Evolutionary conservation across 2,329 filamentous ascomycete genomes (phyloP).

Genomic region (Curvularia eragrostidis): DNA sequence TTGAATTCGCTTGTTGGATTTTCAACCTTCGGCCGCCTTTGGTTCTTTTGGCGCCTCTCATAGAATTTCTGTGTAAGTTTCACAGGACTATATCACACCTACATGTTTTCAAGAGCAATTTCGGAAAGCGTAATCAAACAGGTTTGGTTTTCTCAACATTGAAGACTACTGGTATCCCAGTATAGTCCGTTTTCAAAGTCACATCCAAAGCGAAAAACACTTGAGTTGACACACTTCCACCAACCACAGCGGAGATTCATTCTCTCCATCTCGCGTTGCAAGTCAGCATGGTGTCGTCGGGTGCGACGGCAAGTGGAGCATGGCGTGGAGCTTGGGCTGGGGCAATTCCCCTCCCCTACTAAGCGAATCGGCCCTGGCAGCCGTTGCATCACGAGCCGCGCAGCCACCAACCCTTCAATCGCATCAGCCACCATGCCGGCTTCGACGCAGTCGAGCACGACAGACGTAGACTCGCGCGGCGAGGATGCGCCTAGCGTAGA

Average conservation of each 20-base stretch:
- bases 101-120: too few species aligned
- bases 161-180: neutral
- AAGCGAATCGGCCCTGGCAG: constrained; percentile 12
- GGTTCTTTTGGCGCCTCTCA: too few species aligned
- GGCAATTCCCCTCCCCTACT: constrained; percentile 5
- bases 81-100: too few species aligned
- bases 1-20: too few species aligned
- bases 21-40: too few species aligned
- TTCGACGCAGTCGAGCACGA: constrained; percentile 37
- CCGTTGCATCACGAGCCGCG: constrained; percentile 10
- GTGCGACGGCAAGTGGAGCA: neutral
- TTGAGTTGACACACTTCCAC: too few species aligned
- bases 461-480: constrained; percentile 31
- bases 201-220: too few species aligned
- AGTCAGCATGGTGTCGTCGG: neutral
- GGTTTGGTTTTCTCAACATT: neutral
- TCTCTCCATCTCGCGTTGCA: too few species aligned
- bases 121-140: too few species aligned
- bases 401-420: constrained; percentile 5
- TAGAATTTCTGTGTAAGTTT: too few species aligned
- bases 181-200: neutral
- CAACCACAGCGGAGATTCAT: too few species aligned
- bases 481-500: constrained; percentile 53
- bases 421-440: constrained; percentile 19
- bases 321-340: neutral